phyloP scores from a whole-genome alignment of 2,329 filamentous ascomycete genomes.

The Corniculantispora saksenae region DNA sequence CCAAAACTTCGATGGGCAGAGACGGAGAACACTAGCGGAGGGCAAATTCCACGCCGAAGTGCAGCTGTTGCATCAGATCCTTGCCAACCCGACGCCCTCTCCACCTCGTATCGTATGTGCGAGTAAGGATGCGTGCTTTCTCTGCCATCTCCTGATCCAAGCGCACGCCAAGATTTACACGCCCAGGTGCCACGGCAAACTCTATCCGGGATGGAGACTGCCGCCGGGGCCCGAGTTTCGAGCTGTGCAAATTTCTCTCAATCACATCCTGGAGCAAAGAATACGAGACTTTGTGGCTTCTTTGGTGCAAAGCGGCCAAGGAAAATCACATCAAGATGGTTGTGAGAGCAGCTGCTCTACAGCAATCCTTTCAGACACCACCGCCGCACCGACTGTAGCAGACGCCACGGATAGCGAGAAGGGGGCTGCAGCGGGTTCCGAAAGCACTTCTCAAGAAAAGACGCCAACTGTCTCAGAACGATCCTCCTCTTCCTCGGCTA shows the following conservation, averaged over 20 bases:
- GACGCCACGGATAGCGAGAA: background rate
- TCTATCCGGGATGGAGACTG: conserved; percentile 9
- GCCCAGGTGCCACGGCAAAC: conserved; percentile 12
- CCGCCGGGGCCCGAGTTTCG: conserved; percentile 4
- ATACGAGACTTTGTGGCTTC: background rate
- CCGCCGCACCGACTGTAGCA: background rate
- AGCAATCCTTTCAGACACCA: background rate
- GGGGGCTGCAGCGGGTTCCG: background rate
- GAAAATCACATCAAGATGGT: background rate
- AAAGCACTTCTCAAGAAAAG: background rate
- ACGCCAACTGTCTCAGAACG: background rate
- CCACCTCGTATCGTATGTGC: conserved; percentile 5
- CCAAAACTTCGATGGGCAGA: background rate
- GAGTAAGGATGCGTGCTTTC: conserved; percentile 12
- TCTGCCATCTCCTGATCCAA: background rate
- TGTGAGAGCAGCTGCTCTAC: conserved; percentile 14
- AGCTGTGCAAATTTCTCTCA: background rate
- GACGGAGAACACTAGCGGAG: background rate
- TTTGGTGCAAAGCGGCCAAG: background rate
- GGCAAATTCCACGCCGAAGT: conserved; percentile 16
- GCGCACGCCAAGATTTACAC: conserved; percentile 1
- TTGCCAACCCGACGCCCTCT: background rate
- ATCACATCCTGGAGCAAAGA: background rate
- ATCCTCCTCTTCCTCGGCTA: background rate
- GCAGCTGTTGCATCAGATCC: background rate